Conservation (phyloP, 257 asterid species). For the Solanum piurae region DNA sequence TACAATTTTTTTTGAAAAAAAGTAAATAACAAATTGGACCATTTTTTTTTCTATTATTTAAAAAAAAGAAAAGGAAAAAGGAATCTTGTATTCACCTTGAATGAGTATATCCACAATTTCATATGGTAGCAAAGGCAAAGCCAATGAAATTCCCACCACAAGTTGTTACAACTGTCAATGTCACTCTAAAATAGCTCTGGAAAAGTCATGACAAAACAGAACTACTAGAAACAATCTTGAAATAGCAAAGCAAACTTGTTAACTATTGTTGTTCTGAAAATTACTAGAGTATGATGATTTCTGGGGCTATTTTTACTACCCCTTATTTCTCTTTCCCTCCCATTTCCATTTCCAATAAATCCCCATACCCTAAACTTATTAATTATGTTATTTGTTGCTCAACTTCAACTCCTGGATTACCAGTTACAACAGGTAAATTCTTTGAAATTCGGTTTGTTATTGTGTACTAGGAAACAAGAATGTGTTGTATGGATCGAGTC, state of each 20-base stretch:
- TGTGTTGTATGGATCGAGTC: background rate
- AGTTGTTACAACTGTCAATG: background rate
- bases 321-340: constrained; percentile 32
- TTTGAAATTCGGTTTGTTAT: background rate
- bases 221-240: background rate
- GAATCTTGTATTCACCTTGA: background rate
- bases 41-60: too few species aligned
- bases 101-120: background rate
- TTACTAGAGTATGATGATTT: constrained; percentile 22
- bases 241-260: background rate
- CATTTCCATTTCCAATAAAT: constrained; percentile 17
- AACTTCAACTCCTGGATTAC: constrained; percentile 32
- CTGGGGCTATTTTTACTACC: constrained; percentile 18
- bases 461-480: background rate
- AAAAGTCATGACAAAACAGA: background rate
- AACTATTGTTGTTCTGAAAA: background rate
- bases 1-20: too few species aligned
- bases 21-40: too few species aligned
- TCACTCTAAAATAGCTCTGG: background rate
- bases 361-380: constrained; percentile 11
- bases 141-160: background rate
- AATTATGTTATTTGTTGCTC: constrained; percentile 30
- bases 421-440: constrained; percentile 39
- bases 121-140: background rate
- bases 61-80: background rate